A percentile compares a stretch with the other conserved stretches of the same genome.
These are phyloP conservation scores for Fusarium sublunatum DNA, from an alignment of 2,329 filamentous ascomycete genomes.

Conservation along the genomic window DNA sequence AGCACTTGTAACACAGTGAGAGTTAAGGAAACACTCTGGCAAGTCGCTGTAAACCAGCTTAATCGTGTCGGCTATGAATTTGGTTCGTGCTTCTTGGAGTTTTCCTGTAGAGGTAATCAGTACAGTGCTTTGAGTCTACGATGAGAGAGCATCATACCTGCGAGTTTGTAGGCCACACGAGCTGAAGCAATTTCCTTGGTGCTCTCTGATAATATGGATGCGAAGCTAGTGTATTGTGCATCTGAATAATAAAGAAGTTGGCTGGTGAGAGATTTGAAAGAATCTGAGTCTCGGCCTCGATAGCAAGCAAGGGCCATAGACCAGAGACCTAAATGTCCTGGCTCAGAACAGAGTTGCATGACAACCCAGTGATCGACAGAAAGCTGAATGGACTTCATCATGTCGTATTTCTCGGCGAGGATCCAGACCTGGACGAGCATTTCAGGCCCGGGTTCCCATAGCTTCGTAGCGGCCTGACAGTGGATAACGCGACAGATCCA, in stretches of 20 bases:
- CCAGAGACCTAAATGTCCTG: neutral
- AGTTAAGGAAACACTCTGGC: neutral
- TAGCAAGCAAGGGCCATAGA: neutral
- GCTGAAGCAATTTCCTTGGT: neutral
- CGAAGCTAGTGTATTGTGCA: neutral
- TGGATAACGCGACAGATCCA: conserved; percentile 11
- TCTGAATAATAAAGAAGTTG: neutral
- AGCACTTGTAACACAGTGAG: neutral
- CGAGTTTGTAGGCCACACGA: neutral
- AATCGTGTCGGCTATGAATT: rapidly evolving
- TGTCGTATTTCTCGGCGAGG: conserved; percentile 15
- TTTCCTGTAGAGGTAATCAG: neutral
- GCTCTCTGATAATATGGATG: rapidly evolving
- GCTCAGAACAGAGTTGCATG: neutral
- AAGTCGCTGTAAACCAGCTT: neutral
- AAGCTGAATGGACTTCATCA: conserved; percentile 5
- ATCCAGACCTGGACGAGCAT: neutral
- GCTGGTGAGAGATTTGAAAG: neutral
- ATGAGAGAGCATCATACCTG: neutral
- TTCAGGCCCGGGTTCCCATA: neutral
- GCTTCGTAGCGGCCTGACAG: neutral
- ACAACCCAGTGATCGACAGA: conserved; percentile 3
- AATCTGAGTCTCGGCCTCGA: rapidly evolving
- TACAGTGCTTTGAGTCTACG: neutral
- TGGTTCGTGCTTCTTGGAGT: neutral